A percentile compares a stretch with the other conserved stretches of the same genome.
phyloP scores from a whole-genome alignment of 257 asterid species.

The Scutellaria barbata region DNA sequence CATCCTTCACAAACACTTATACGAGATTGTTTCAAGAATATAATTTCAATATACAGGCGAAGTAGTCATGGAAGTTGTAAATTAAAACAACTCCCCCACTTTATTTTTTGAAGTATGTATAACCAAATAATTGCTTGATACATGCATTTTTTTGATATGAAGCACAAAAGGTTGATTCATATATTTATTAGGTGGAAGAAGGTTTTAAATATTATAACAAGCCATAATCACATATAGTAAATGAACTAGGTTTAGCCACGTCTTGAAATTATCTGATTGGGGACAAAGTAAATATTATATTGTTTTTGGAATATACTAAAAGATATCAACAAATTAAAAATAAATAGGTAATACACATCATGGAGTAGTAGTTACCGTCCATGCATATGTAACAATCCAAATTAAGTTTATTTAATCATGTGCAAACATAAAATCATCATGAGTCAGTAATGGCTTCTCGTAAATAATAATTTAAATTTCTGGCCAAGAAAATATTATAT shows the following conservation, averaged over 20 bases:
- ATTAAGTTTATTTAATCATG: conserved; percentile 20
- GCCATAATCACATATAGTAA: no score
- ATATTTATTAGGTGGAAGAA: no score
- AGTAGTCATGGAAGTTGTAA: no score
- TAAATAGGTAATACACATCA: neutral
- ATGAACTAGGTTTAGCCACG: conserved; percentile 34
- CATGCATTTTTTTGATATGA: no score
- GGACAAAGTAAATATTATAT: conserved; percentile 14
- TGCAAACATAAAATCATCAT: conserved; percentile 13
- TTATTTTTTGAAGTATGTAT: no score
- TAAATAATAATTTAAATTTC: neutral
- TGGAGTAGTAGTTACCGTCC: neutral
- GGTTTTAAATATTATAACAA: neutral
- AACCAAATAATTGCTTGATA: no score
- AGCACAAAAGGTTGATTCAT: no score
- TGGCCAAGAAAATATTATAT: neutral
- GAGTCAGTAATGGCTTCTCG: conserved; percentile 13
- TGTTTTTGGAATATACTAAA: neutral
- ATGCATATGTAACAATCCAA: neutral
- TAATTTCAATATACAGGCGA: no score
- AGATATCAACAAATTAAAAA: neutral
- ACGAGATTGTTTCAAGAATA: no score
- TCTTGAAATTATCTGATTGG: neutral
- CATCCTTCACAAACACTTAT: no score
- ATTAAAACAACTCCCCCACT: no score